These are phyloP conservation scores for Dianthus caryophyllus DNA, from an alignment of 148 eudicot species.

Conservation along the genomic window DNA sequence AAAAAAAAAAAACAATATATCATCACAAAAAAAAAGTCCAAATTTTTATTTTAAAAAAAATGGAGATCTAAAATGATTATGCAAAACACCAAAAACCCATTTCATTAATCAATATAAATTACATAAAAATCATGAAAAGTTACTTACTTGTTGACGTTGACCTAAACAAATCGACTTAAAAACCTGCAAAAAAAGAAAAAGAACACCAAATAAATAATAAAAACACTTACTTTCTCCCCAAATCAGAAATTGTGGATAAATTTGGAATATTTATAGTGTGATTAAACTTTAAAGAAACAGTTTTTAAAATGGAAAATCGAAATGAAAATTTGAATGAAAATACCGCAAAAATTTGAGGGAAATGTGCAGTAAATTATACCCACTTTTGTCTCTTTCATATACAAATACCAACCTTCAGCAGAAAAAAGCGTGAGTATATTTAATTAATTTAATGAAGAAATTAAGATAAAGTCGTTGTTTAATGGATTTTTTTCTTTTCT, in stretches of 20 bases:
- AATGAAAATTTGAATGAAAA: slow-evolving; percentile 36
- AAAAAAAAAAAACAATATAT: too few relatives aligned
- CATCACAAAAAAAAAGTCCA: background rate
- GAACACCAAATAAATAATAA: slow-evolving; percentile 1
- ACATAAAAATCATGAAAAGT: background rate
- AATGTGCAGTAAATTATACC: background rate
- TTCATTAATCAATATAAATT: background rate
- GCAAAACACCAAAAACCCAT: background rate
- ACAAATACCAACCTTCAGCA: too few relatives aligned
- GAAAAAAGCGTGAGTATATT: background rate
- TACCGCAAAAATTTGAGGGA: slow-evolving; percentile 15
- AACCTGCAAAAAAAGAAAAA: slow-evolving; percentile 29
- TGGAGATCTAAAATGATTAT: background rate
- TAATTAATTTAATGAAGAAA: background rate
- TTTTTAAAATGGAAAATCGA: slow-evolving; percentile 20
- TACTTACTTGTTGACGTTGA: slow-evolving; percentile 22
- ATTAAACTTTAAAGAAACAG: slow-evolving; percentile 16
- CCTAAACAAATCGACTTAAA: background rate
- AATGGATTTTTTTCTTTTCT: background rate
- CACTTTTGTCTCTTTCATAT: slow-evolving; percentile 12
- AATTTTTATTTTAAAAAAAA: background rate
- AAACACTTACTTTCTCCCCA: slow-evolving; percentile 20
- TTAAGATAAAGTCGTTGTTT: too few relatives aligned
- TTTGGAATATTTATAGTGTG: slow-evolving; percentile 39
- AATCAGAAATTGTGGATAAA: slow-evolving; percentile 8